A percentile compares a stretch with the other conserved stretches of the same genome.
Conservation (phyloP, 768 basidiomycete genomes). For the Boletellus emodensis region DNA sequence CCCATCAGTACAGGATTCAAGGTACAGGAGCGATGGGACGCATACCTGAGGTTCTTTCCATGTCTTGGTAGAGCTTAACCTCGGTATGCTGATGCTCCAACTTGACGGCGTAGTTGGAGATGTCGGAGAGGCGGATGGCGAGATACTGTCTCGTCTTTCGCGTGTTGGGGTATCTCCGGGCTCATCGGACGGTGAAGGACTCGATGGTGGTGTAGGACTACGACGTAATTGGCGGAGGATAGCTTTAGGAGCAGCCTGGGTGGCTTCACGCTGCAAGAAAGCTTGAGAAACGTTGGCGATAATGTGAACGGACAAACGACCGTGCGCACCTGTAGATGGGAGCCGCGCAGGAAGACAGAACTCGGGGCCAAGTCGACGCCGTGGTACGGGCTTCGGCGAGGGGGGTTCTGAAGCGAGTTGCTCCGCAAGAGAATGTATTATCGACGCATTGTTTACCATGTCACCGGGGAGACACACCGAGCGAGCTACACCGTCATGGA, state of each 20-base stretch:
- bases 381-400: conserved; percentile 24
- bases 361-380: conserved; percentile 42
- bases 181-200: conserved; percentile 21
- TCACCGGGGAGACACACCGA: conserved; percentile 4
- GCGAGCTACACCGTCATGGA: conserved; percentile 9
- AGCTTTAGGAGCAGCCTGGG: conserved; percentile 51
- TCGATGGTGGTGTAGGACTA: conserved; percentile 37
- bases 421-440: conserved; percentile 29
- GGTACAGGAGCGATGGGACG: not conserved
- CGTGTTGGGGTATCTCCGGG: conserved; percentile 8
- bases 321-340: conserved; percentile 54
- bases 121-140: conserved; percentile 20
- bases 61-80: conserved; percentile 11
- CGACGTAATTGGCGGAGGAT: conserved; percentile 51
- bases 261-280: conserved; percentile 71
- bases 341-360: conserved; percentile 68
- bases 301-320: conserved; percentile 1
- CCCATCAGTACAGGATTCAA: not conserved
- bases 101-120: conserved; percentile 15
- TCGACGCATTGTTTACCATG: conserved; percentile 53
- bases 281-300: conserved; percentile 40
- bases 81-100: conserved; percentile 16
- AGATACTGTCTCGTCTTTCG: conserved; percentile 14
- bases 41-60: conserved; percentile 57
- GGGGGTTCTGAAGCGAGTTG: conserved; percentile 18